Conservation (phyloP, 2,329 filamentous ascomycete genomes). For the Phialophora expanda region DNA sequence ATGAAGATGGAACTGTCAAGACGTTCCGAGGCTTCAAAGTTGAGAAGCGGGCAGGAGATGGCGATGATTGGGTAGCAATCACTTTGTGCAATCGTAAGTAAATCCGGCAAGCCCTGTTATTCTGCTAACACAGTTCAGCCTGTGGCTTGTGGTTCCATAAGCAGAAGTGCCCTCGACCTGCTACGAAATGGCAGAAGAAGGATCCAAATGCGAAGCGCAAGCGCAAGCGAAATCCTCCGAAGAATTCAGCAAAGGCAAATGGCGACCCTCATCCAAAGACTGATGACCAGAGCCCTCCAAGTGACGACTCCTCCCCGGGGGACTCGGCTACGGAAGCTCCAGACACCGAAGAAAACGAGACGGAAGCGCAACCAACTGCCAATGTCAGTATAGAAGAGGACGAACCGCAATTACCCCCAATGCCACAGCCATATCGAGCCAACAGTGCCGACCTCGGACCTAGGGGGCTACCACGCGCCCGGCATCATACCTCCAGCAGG, state of each 20-base stretch:
- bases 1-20: constrained; percentile 66
- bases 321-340: constrained; percentile 37
- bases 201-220: constrained; percentile 48
- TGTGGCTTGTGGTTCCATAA: constrained; percentile 96
- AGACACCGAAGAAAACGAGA: constrained; percentile 36
- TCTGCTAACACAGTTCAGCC: constrained; percentile 55
- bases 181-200: constrained; percentile 79
- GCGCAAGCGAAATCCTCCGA: constrained; percentile 40
- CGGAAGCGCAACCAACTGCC: constrained; percentile 36
- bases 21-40: constrained; percentile 76
- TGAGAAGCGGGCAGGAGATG: constrained; percentile 70
- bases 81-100: constrained; percentile 85
- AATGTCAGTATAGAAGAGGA: constrained; percentile 44
- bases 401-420: constrained; percentile 45
- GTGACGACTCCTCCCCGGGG: constrained; percentile 46
- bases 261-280: constrained; percentile 44
- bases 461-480: constrained; percentile 25
- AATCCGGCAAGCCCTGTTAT: neutral
- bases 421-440: constrained; percentile 51
- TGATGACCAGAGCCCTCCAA: constrained; percentile 44
- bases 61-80: constrained; percentile 73
- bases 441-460: constrained; percentile 53
- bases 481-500: constrained; percentile 47
- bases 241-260: constrained; percentile 45
- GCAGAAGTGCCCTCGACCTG: constrained; percentile 80